Evolutionary conservation across 1,139 yeast species (phyloP), one percentile per base, ranked within the genome.

Genomic region (Geotrichum histeridarum): DNA sequence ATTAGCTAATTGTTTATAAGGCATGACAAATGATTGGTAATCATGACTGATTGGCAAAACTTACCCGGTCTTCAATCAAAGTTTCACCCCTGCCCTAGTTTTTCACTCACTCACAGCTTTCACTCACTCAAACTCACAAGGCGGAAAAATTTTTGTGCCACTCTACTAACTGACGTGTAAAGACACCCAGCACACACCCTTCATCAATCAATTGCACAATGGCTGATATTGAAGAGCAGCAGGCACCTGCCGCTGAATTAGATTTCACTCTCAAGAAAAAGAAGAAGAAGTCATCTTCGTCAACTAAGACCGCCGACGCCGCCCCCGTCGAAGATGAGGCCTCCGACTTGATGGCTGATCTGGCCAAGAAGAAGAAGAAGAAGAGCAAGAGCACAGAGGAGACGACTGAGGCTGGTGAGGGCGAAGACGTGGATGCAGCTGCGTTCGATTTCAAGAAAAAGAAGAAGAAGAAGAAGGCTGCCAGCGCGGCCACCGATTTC

Each of bases 361-460:
- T 78, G 57, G 77, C 75, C 66, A 77, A 78, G 73, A 78, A 77
- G 74, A 78, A 77, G 73, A 69, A 71, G 74, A 72, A 64, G 63
- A 67, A 46, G 61, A 53, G 54, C 57, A 36, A 44, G 41, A 17
- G 30, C 44, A 50, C 36, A 30, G 44, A 42, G 48, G 45, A 61
- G 22, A 67, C 67, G 38, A 65, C 74, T 75, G 70, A 81, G 76
- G 70, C 79, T 76, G 71, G 79, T 76, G 77, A 79, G 75, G 33
- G 32, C 8, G 55, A 58, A 30, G 74, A 84, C 51, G 70, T 81
- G 12, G 83, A 81, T 46, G 79, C 83, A 33, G 77, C 85, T 56
- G 93, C 84, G 47, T 77, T 89, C 64, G 80, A 82, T 58, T 78
- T 89, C 70, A 83, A 82, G 70, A 82, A 83, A 75, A 90, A 90